Conservation (phyloP, 345 rosid species). For the Eucalyptus tenuipes region DNA sequence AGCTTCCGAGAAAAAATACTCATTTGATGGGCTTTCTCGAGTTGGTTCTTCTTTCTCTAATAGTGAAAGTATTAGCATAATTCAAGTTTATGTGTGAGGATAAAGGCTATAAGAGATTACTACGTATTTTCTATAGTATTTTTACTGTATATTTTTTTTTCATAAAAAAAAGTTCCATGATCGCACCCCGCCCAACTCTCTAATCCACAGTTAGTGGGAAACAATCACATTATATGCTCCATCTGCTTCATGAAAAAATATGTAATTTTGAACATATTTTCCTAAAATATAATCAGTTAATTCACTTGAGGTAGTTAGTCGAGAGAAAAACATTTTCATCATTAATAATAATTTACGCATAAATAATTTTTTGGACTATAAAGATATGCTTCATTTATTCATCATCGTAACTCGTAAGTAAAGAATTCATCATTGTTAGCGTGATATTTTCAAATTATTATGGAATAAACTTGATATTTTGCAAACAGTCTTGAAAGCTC, state of each 20-base stretch:
- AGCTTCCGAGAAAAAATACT: background rate
- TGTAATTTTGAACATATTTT: background rate
- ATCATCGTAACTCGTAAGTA: no score
- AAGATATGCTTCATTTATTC: background rate
- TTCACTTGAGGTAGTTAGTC: background rate
- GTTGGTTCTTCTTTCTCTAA: background rate
- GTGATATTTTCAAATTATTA: no score
- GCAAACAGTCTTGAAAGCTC: background rate
- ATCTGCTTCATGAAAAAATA: background rate
- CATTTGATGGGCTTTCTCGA: background rate
- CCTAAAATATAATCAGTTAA: no score
- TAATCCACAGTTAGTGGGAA: accelerated
- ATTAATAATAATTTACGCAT: accelerated
- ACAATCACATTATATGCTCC: background rate
- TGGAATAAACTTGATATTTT: no score
- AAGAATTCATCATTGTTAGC: background rate
- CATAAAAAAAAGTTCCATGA: background rate
- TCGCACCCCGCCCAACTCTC: background rate
- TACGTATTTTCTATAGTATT: accelerated
- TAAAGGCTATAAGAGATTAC: background rate
- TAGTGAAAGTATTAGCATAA: background rate
- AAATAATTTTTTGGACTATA: background rate
- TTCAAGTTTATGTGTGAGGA: background rate
- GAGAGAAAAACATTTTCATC: accelerated
- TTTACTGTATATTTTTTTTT: background rate